Evolutionary conservation across 2,329 filamentous ascomycete species (phyloP).

Genomic region (Fusarium burgessii): DNA sequence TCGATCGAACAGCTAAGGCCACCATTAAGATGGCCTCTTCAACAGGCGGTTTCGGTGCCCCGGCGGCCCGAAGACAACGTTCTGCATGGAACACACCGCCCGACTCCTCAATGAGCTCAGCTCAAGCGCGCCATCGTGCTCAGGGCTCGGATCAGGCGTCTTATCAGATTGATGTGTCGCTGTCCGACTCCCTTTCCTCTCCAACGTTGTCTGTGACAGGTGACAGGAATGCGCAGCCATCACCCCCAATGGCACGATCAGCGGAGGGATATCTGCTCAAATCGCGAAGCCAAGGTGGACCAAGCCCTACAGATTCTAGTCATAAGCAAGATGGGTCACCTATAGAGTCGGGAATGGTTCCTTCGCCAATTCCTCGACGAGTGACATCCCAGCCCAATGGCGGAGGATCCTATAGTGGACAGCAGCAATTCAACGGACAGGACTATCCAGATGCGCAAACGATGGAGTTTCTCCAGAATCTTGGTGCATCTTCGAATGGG

Average conservation of each 20-base stretch:
- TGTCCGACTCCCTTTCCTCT: conserved; percentile 57
- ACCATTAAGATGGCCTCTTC: conserved; percentile 95
- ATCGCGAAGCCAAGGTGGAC: conserved; percentile 45
- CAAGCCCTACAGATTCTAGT: conserved; percentile 48
- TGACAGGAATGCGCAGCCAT: conserved; percentile 53
- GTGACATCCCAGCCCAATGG: conserved; percentile 52
- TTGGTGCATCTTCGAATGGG: conserved; percentile 52
- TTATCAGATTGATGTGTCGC: conserved; percentile 53
- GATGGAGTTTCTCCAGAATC: conserved; percentile 66
- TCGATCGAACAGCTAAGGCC: conserved; percentile 93
- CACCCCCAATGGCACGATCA: conserved; percentile 55
- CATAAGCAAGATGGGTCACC: conserved; percentile 49
- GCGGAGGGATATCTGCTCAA: conserved; percentile 50
- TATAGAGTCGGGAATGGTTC: conserved; percentile 58
- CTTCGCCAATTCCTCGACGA: conserved; percentile 57
- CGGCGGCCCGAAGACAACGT: conserved; percentile 45
- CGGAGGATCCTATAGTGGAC: conserved; percentile 49
- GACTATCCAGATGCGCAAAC: conserved; percentile 63
- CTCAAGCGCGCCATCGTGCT: conserved; percentile 43
- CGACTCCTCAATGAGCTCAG: conserved; percentile 44
- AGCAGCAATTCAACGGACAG: conserved; percentile 52
- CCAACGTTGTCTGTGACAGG: conserved; percentile 54
- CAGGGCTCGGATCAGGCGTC: conserved; percentile 49
- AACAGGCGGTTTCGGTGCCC: conserved; percentile 80
- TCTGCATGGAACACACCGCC: conserved; percentile 48